These are phyloP conservation scores for Blastobotrys petasosporus DNA, from an alignment of 1,139 yeast species.

Conservation along the genomic window DNA sequence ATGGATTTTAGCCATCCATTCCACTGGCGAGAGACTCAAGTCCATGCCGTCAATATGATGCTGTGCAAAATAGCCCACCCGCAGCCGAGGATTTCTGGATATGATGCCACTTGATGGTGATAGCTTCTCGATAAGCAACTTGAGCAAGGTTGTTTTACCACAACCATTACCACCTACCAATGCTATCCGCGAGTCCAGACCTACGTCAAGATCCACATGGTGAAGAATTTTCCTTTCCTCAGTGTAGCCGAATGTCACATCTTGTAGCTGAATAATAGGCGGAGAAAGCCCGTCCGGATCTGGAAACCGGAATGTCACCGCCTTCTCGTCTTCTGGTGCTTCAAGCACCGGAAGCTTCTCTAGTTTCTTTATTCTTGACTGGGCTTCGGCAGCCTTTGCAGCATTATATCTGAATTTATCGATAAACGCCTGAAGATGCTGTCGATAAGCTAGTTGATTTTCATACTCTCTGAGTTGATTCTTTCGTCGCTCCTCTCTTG, in stretches of 20 bases:
- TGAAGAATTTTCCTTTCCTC: slow-evolving; percentile 56
- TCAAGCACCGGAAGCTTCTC: slow-evolving; percentile 90
- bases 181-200: slow-evolving; percentile 91
- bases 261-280: slow-evolving; percentile 84
- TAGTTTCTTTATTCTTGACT: slow-evolving; percentile 91
- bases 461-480: slow-evolving; percentile 93
- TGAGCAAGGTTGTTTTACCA: slow-evolving; percentile 93
- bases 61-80: slow-evolving; percentile 98
- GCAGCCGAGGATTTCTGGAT: slow-evolving; percentile 72
- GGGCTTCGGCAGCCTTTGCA: slow-evolving; percentile 95
- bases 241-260: slow-evolving; percentile 78
- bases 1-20: slow-evolving; percentile 84
- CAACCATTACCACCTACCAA: slow-evolving; percentile 99
- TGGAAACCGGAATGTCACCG: slow-evolving; percentile 82
- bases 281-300: slow-evolving; percentile 92
- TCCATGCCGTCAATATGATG: slow-evolving; percentile 99
- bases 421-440: slow-evolving; percentile 87
- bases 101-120: slow-evolving; percentile 71
- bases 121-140: slow-evolving; percentile 72
- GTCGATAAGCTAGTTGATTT: slow-evolving; percentile 91
- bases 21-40: slow-evolving; percentile 75
- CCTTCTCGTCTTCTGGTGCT: slow-evolving; percentile 90
- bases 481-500: slow-evolving; percentile 92
- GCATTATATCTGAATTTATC: slow-evolving; percentile 97
- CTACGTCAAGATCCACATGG: slow-evolving; percentile 83